These are phyloP conservation scores for Colletotrichum melonis DNA, from an alignment of 2,329 filamentous ascomycete genomes.

Conservation along the genomic window DNA sequence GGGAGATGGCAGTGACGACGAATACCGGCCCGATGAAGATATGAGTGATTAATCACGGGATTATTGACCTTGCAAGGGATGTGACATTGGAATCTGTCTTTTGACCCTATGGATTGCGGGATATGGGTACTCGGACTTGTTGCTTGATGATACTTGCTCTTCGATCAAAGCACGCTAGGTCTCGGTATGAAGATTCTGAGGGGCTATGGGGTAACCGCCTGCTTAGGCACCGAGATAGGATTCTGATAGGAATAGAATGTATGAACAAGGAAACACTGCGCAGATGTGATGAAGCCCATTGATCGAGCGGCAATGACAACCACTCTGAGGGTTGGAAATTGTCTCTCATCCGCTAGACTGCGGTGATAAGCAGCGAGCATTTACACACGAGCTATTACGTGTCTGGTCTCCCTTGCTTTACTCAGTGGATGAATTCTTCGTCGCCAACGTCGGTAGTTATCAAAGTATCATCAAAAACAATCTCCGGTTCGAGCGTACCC, in stretches of 20 bases:
- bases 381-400: not conserved
- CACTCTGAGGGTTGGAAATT: not conserved
- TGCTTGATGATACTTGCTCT: not conserved
- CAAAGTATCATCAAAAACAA: not conserved
- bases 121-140: not conserved
- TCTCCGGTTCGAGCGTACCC: too few relatives aligned
- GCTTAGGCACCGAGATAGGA: not conserved
- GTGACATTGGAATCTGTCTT: not conserved
- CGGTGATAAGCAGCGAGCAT: not conserved
- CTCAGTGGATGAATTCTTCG: too few relatives aligned
- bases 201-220: not conserved
- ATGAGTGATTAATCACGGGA: conserved; percentile 1
- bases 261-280: not conserved
- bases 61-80: not conserved
- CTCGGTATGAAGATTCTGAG: not conserved
- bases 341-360: not conserved
- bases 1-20: not conserved
- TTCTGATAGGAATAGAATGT: not conserved
- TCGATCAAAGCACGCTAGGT: not conserved
- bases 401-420: too few relatives aligned
- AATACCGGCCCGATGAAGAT: not conserved
- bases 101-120: not conserved
- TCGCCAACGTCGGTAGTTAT: too few relatives aligned
- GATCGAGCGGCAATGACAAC: not conserved
- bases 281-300: not conserved